These are phyloP conservation scores for Lichtheimia ramosa DNA, from an alignment of 371 early-diverging fungal species.

Conservation along the genomic window DNA sequence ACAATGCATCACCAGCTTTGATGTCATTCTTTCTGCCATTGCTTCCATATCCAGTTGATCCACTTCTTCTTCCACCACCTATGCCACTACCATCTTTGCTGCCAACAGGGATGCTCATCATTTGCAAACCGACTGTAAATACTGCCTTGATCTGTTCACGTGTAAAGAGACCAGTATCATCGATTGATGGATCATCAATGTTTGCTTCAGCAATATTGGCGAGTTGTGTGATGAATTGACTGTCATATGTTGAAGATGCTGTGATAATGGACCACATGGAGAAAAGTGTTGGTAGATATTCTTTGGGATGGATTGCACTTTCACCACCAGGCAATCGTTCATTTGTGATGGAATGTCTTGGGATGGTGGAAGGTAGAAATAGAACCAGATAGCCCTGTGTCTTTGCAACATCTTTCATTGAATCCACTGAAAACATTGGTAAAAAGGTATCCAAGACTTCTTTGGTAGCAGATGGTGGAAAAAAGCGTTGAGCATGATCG, in stretches of 20 bases:
- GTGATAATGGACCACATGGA: slow-evolving; percentile 76
- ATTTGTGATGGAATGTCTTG: slow-evolving; percentile 32
- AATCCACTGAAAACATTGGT: slow-evolving; percentile 64
- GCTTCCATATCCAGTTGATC: slow-evolving; percentile 38
- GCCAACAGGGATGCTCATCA: slow-evolving; percentile 80
- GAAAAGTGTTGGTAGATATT: slow-evolving; percentile 82
- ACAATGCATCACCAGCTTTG: slow-evolving; percentile 41
- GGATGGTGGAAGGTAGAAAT: slow-evolving; percentile 57
- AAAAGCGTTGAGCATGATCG: slow-evolving; percentile 58
- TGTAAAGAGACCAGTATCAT: slow-evolving; percentile 60
- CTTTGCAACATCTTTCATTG: slow-evolving; percentile 48
- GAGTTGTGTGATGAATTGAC: slow-evolving; percentile 67
- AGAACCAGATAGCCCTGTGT: slow-evolving; percentile 60
- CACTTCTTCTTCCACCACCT: slow-evolving; percentile 29
- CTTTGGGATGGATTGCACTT: slow-evolving; percentile 42
- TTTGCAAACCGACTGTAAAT: slow-evolving; percentile 70
- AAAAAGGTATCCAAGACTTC: slow-evolving; percentile 78
- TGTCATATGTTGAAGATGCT: slow-evolving; percentile 57
- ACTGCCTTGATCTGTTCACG: slow-evolving; percentile 64
- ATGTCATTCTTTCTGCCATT: slow-evolving; percentile 33
- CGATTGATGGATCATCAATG: slow-evolving; percentile 14
- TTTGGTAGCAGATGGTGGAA: slow-evolving; percentile 58
- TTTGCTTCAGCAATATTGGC: slow-evolving; percentile 70
- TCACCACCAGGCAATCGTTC: slow-evolving; percentile 9
- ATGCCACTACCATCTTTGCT: slow-evolving; percentile 45